Percentiles rank a stretch among this genome's conserved stretches.
Evolutionary conservation across 176 grass and related monocot species (phyloP).

Genomic region (Cenchrus fungigraminus): DNA sequence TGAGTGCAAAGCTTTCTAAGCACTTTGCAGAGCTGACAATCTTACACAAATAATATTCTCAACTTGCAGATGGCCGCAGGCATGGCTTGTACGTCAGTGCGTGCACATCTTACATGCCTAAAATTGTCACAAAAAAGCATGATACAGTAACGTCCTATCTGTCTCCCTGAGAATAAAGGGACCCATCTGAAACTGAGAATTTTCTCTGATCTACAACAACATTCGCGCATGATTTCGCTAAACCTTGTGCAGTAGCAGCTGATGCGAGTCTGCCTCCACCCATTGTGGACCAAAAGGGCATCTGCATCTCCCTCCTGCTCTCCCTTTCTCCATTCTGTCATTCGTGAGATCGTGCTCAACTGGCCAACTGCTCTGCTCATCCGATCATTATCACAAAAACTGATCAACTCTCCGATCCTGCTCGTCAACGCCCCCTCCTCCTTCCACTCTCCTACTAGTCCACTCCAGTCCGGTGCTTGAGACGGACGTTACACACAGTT

Average conservation of each 20-base stretch:
- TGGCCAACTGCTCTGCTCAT: background rate
- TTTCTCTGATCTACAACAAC: background rate
- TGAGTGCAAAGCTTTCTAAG: background rate
- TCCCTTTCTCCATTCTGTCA: background rate
- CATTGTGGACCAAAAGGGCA: slow-evolving; percentile 1
- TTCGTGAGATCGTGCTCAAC: background rate
- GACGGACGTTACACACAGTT: background rate
- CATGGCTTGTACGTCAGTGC: background rate
- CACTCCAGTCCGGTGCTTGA: too few relatives aligned
- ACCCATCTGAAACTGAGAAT: background rate
- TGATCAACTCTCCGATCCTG: too few relatives aligned
- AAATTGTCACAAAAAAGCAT: background rate
- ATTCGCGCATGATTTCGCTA: background rate
- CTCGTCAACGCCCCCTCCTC: slow-evolving; percentile 17
- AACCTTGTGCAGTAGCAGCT: background rate
- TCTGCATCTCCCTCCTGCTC: background rate
- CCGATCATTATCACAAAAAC: background rate
- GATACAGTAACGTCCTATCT: background rate
- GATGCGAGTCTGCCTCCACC: background rate
- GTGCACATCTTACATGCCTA: background rate
- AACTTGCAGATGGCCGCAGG: background rate
- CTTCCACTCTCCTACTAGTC: background rate
- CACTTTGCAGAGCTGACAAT: slow-evolving; percentile 3
- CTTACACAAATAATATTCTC: background rate
- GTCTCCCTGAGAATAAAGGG: background rate